Evolutionary conservation across 1,139 yeast genomes (phyloP), one percentile per base, ranked within the genome.

Genomic region (Sugiyamaella xylanicola): DNA sequence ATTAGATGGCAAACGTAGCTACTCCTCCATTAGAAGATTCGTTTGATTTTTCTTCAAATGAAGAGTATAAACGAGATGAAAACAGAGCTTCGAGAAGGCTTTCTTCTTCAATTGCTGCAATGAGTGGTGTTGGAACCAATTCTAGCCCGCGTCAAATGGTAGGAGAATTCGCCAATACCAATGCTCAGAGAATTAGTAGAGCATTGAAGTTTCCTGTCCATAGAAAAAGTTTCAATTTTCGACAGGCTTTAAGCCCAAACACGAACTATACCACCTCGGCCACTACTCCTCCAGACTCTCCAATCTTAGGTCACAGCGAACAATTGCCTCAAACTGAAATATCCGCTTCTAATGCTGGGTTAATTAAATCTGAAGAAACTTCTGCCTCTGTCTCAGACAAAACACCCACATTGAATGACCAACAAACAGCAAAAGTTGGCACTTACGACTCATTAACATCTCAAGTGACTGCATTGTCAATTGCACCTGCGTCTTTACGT

Each of bases 201-300:
- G 51, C 55, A 8, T 42, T 52, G 27, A 52, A 52, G 22, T 52
- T 52, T 20, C 55, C 55, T n/a, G 47, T 46, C 32, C 46, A 52
- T 42, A 27, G 51, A 25, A 51, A 44, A 19, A 51, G 54, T 21
- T 51, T 51, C 50, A 51, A 36, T 15, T 25, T 51, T 7, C 35
- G 54, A 21, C 32, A 51, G 19, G 52, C 52, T 13, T 32, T 48
- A 21, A n/a, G 52, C 13, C 22, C 46, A 13, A 41, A 41, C 20
- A 48, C 44, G 17, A 36, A 37, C 36, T 25, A 25, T 7, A 15
- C 15, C 37, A 43, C 44, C n/a, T 40, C 51, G 1, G 9, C 40
- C 2, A 22, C 45, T 19, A 52, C 55, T 15, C 55, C 55, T n/a
- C 55, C 55, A 17, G 55, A 52, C 41, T 52, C 55, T 13, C 55